Conservation (phyloP, 345 rosid species). For the Trapa incisa region DNA sequence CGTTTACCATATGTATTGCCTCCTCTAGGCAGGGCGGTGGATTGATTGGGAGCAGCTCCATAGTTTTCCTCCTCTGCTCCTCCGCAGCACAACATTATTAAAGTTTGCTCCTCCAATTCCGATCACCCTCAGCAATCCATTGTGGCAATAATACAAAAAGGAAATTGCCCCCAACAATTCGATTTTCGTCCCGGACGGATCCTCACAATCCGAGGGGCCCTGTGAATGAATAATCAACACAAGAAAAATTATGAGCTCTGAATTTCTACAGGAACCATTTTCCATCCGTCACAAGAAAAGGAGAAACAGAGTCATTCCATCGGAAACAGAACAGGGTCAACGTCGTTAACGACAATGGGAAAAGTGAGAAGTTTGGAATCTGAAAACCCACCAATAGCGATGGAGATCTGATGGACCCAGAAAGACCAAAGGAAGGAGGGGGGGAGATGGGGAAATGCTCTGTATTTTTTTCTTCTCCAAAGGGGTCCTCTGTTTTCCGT, state of each 20-base stretch:
- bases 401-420: conserved; percentile 6
- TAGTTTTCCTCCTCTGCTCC: conserved; percentile 77
- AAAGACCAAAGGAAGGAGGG: background rate
- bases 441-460: background rate
- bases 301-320: no score
- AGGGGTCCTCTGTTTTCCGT: conserved; percentile 16
- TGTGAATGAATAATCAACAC: background rate
- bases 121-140: conserved; percentile 9
- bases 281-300: background rate
- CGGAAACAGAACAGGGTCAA: no score
- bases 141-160: background rate
- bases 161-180: background rate
- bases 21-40: conserved; percentile 59
- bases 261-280: background rate
- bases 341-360: no score
- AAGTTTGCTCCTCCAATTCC: conserved; percentile 8
- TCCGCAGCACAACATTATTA: conserved; percentile 78
- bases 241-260: background rate
- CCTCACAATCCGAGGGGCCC: conserved; percentile 1
- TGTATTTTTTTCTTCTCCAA: conserved; percentile 4
- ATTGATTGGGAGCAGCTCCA: conserved; percentile 54
- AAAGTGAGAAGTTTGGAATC: background rate
- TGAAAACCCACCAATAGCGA: conserved; percentile 2
- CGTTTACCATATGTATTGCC: conserved; percentile 38
- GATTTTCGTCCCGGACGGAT: background rate